Percentiles rank a stretch among this genome's conserved stretches.
Evolutionary conservation across 208 protist species (phyloP).

Genomic region (Wallacemonas rigidus): DNA sequence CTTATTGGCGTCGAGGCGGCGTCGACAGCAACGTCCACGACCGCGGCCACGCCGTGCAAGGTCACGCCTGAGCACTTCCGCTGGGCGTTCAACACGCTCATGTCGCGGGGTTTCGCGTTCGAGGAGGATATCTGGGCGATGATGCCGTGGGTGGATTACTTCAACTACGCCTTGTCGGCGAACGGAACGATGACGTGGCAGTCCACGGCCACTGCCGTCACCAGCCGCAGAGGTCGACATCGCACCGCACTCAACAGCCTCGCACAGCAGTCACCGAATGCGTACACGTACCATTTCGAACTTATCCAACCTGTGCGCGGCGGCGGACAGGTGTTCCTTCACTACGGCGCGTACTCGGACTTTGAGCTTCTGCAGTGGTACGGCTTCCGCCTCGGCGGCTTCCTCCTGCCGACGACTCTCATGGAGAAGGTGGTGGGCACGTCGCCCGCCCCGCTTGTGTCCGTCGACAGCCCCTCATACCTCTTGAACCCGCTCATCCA

Average conservation of each 20-base stretch:
- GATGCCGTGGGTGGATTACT: slow-evolving; percentile 93
- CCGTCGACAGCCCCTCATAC: background rate
- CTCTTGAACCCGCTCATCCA: slow-evolving; percentile 2
- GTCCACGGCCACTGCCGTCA: slow-evolving; percentile 6
- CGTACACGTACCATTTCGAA: slow-evolving; percentile 62
- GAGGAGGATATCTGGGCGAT: slow-evolving; percentile 86
- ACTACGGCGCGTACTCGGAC: slow-evolving; percentile 89
- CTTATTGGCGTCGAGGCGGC: background rate
- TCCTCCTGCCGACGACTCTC: slow-evolving; percentile 40
- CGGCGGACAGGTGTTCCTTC: slow-evolving; percentile 75
- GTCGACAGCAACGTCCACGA: background rate
- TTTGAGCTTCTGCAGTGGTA: slow-evolving; percentile 91
- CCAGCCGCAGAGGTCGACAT: slow-evolving; percentile 14
- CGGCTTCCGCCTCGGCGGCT: slow-evolving; percentile 81
- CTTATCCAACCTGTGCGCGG: slow-evolving; percentile 32
- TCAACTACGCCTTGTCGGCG: slow-evolving; percentile 82
- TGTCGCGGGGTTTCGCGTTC: slow-evolving; percentile 85
- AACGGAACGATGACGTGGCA: slow-evolving; percentile 67
- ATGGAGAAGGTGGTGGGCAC: slow-evolving; percentile 16
- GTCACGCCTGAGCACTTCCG: slow-evolving; percentile 54
- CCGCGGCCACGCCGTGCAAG: slow-evolving; percentile 6
- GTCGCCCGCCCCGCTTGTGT: background rate
- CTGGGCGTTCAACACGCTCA: slow-evolving; percentile 87
- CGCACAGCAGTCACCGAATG: slow-evolving; percentile 22
- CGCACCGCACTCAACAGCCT: background rate